These are phyloP conservation scores for Ramaria sp. DNA, from an alignment of 768 basidiomycete species.

Conservation along the genomic window DNA sequence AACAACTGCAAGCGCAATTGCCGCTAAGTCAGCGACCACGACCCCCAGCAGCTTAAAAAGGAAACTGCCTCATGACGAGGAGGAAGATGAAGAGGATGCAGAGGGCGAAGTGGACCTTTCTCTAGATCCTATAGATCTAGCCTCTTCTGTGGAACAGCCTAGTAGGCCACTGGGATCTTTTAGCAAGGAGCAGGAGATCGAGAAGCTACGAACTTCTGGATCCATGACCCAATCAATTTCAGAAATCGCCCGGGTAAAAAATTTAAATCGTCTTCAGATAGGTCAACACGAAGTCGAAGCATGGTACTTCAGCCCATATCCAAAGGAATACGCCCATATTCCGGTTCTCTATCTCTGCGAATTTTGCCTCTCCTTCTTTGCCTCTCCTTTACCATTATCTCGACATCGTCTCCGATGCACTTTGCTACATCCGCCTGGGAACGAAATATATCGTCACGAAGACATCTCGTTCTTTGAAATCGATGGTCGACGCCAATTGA, in stretches of 20 bases:
- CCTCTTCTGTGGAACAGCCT: constrained; percentile 36
- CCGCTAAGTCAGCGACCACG: constrained; percentile 48
- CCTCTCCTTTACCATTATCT: constrained; percentile 80
- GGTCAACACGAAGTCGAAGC: constrained; percentile 95
- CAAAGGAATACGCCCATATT: constrained; percentile 94
- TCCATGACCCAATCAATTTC: constrained; percentile 99
- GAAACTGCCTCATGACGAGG: constrained; percentile 52
- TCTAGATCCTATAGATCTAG: constrained; percentile 48
- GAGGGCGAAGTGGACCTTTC: constrained; percentile 42
- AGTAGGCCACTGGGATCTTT: constrained; percentile 53
- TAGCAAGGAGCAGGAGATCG: constrained; percentile 98
- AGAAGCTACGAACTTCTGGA: constrained; percentile 93
- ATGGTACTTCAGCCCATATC: constrained; percentile 99
- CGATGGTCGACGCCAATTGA: constrained; percentile 90
- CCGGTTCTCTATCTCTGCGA: constrained; percentile 97
- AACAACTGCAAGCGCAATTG: constrained; percentile 42
- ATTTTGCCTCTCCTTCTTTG: constrained; percentile 91
- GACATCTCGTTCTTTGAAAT: constrained; percentile 98
- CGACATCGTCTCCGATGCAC: constrained; percentile 89
- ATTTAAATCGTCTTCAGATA: constrained; percentile 92
- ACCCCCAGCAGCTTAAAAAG: constrained; percentile 46
- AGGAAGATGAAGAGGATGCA: constrained; percentile 55
- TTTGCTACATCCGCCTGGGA: constrained; percentile 90
- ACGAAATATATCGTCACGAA: constrained; percentile 98
- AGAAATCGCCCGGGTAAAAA: constrained; percentile 96